Evolutionary conservation across 2,329 filamentous ascomycete genomes (phyloP).

Genomic region (Cytospora chrysosperma): DNA sequence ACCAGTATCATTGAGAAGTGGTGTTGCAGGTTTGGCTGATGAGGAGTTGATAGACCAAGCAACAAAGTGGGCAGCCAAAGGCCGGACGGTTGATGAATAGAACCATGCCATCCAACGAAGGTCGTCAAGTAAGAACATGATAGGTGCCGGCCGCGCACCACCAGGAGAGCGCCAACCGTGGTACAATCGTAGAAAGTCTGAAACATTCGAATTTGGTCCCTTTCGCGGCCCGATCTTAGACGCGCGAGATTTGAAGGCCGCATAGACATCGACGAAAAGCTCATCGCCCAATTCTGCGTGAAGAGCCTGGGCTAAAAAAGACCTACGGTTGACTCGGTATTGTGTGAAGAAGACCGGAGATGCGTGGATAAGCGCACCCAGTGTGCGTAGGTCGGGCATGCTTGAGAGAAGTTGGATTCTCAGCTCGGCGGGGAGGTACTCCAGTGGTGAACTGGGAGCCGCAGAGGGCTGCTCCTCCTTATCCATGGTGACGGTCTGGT

Average conservation of each 20-base stretch:
- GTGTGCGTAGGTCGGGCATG: neutral
- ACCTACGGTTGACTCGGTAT: neutral
- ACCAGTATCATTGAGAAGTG: neutral
- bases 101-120: conserved; percentile 4
- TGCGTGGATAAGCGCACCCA: neutral
- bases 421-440: neutral
- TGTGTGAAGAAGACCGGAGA: conserved; percentile 2
- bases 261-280: neutral
- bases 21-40: neutral
- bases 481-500: too few relatives aligned
- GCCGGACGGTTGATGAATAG: neutral
- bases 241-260: neutral
- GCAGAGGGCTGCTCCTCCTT: too few relatives aligned
- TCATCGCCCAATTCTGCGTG: neutral
- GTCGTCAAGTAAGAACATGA: neutral
- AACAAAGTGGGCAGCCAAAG: neutral
- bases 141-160: neutral
- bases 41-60: neutral
- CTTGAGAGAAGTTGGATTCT: neutral
- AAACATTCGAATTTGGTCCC: neutral
- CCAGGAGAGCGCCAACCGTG: neutral
- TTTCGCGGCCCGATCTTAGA: neutral
- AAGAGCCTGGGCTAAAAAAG: neutral
- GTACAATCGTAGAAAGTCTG: conserved; percentile 4
- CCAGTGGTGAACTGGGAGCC: neutral